These are phyloP conservation scores for Phytophthora tubulina DNA, from an alignment of 352 stramenopile species.

Conservation along the genomic window DNA sequence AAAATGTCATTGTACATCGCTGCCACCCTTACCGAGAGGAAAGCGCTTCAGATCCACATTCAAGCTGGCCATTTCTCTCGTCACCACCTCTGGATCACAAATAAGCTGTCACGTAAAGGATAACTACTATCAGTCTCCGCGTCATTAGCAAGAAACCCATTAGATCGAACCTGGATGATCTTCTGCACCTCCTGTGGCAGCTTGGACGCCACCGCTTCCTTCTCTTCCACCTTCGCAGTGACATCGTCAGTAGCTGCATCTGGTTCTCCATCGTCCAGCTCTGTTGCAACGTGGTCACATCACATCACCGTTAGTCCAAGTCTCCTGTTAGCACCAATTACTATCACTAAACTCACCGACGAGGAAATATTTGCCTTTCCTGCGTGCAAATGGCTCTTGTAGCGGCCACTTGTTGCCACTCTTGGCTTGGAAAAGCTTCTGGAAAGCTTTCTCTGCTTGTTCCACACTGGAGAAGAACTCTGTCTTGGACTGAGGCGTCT, in stretches of 20 bases:
- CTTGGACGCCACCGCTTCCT: constrained; percentile 38
- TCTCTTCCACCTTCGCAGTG: constrained; percentile 38
- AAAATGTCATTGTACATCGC: too few relatives aligned
- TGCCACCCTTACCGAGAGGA: constrained; percentile 43
- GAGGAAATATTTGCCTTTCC: constrained; percentile 71
- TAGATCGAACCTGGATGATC: constrained; percentile 41
- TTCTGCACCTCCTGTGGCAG: constrained; percentile 49
- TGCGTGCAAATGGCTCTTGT: constrained; percentile 48
- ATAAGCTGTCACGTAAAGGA: constrained; percentile 45
- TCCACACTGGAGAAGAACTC: constrained; percentile 30
- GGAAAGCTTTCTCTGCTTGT: constrained; percentile 50
- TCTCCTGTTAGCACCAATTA: too few relatives aligned
- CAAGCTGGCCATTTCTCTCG: constrained; percentile 54
- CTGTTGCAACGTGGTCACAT: constrained; percentile 25
- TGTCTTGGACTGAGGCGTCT: constrained; percentile 50
- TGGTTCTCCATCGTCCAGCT: constrained; percentile 51
- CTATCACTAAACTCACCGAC: constrained; percentile 50
- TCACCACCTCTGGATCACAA: constrained; percentile 59
- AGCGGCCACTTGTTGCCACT: constrained; percentile 75
- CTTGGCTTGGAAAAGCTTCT: constrained; percentile 65
- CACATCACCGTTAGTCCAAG: neutral
- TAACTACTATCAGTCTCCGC: constrained; percentile 5
- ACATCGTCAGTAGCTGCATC: constrained; percentile 34
- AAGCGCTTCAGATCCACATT: constrained; percentile 69
- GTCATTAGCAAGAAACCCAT: neutral